phyloP scores from a whole-genome alignment of 306 rosid genomes.

The Fagus sylvatica region DNA sequence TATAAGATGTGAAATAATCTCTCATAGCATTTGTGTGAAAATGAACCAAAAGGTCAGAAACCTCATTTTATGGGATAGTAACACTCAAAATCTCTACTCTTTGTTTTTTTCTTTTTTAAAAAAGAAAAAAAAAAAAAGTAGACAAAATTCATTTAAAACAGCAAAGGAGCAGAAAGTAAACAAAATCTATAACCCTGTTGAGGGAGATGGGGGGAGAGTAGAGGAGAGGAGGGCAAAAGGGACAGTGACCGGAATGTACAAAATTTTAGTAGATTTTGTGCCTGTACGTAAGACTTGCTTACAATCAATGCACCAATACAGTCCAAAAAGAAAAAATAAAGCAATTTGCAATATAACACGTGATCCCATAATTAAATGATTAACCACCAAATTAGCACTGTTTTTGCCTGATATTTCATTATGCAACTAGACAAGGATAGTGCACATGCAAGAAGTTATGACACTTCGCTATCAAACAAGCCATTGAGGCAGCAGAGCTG shows the following conservation, averaged over 20 bases:
- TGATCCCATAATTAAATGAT: not conserved
- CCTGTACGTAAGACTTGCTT: not conserved
- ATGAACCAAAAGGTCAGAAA: not conserved
- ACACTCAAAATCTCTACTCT: not conserved
- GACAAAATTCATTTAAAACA: too few relatives aligned
- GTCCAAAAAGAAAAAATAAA: not conserved
- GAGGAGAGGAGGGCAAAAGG: too few relatives aligned
- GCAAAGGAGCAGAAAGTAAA: too few relatives aligned
- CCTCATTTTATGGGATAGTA: not conserved
- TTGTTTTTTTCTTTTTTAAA: too few relatives aligned
- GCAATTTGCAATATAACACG: not conserved
- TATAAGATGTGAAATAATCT: not conserved
- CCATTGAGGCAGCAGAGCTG: conserved; percentile 16
- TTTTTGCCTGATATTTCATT: not conserved
- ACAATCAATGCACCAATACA: not conserved
- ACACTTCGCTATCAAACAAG: conserved; percentile 10
- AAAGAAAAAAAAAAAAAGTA: too few relatives aligned
- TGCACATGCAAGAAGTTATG: conserved; percentile 27
- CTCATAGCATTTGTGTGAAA: not conserved
- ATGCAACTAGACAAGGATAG: not conserved
- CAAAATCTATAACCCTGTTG: not conserved
- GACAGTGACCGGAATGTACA: too few relatives aligned
- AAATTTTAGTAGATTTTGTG: not conserved
- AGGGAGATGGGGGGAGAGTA: too few relatives aligned
- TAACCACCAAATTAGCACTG: not conserved